Evolutionary conservation across 2,329 filamentous ascomycete species (phyloP).

Genomic region (Alternaria atra): DNA sequence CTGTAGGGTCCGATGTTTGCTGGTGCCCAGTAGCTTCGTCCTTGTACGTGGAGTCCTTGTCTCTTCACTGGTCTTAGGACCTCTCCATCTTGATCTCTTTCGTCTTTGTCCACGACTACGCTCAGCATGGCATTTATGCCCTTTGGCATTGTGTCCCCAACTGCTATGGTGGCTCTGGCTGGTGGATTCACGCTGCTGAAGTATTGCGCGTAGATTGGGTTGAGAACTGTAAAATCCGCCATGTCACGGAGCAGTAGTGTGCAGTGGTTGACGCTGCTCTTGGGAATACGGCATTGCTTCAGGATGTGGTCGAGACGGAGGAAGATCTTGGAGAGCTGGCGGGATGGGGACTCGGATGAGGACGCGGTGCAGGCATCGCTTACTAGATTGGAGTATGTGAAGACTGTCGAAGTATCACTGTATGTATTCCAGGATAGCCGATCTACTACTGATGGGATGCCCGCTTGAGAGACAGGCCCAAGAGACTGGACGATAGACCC

Average conservation of each 20-base stretch:
- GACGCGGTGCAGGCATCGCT: constrained; percentile 15
- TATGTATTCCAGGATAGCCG: constrained; percentile 24
- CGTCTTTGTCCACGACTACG: constrained; percentile 52
- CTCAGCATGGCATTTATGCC: constrained; percentile 69
- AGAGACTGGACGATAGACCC: constrained; percentile 10
- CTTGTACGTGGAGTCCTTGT: constrained; percentile 84
- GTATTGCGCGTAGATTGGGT: constrained; percentile 76
- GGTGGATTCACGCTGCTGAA: constrained; percentile 85
- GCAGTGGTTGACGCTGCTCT: constrained; percentile 51
- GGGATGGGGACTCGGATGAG: constrained; percentile 14
- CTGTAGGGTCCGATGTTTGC: constrained; percentile 98
- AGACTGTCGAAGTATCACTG: constrained; percentile 53
- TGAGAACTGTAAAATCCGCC: constrained; percentile 78
- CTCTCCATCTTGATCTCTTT: constrained; percentile 31
- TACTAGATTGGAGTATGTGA: constrained; percentile 55
- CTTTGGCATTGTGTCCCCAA: constrained; percentile 71
- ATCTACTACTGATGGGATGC: constrained; percentile 9
- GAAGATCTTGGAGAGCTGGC: constrained; percentile 53
- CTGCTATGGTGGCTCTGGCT: constrained; percentile 82
- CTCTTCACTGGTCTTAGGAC: constrained; percentile 27
- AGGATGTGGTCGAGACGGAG: constrained; percentile 43
- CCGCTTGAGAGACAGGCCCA: not conserved
- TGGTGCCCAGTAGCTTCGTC: constrained; percentile 94
- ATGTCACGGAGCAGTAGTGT: constrained; percentile 80
- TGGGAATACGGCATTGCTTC: constrained; percentile 31